Conservation (phyloP, 257 asterid species). For the Vinca minor region DNA sequence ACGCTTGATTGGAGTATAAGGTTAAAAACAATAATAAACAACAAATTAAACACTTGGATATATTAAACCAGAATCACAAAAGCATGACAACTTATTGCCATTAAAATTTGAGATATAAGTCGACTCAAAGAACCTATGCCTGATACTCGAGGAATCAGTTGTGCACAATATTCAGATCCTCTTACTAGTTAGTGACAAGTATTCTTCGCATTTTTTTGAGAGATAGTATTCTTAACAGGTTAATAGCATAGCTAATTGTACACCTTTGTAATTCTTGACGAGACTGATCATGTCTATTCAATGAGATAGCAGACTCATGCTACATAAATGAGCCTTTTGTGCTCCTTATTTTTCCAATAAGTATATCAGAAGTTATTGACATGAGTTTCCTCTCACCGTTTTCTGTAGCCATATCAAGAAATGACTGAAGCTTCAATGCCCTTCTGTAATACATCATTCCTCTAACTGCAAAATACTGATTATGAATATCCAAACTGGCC, state of each 20-base stretch:
- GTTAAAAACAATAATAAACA: neutral
- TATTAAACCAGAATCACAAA: neutral
- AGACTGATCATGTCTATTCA: neutral
- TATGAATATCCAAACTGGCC: conserved; percentile 2
- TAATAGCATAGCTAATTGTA: neutral
- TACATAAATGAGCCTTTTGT: neutral
- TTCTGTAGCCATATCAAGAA: conserved; percentile 95
- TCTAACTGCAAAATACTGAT: conserved; percentile 55
- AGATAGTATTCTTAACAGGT: neutral
- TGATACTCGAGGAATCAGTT: neutral
- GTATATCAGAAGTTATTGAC: neutral
- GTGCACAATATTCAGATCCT: neutral
- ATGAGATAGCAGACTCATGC: neutral
- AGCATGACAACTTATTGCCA: neutral
- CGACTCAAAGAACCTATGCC: neutral
- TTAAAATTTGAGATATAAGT: neutral
- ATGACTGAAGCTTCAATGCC: conserved; percentile 97
- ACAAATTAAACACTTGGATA: too few relatives aligned
- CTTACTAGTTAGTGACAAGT: neutral
- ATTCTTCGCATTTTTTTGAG: too few relatives aligned
- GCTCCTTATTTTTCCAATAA: neutral
- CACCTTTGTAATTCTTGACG: neutral
- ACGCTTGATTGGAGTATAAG: neutral
- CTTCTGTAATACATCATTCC: conserved; percentile 99
- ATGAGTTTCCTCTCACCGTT: conserved; percentile 38